Evolutionary conservation across 2,329 filamentous ascomycete species (phyloP), one percentile per base, ranked within the genome.

Genomic region (Fusarium sp.): DNA sequence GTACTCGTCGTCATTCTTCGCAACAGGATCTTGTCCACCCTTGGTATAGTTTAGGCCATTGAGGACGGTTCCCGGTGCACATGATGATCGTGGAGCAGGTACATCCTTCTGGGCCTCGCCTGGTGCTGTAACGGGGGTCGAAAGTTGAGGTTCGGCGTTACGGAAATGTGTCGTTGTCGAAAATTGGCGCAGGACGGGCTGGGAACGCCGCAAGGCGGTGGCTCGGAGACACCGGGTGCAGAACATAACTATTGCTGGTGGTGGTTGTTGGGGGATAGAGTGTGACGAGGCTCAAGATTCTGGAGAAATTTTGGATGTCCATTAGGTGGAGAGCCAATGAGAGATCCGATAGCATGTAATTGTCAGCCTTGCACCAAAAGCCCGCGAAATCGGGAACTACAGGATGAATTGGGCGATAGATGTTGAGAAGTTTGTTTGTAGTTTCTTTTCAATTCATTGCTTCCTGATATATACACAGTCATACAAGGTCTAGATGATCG

Each of bases 21-120:
- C 93, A 8, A 95, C 83, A 1, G 93, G 93, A 76, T 95, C 92
- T 35, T 85, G 81, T 75, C 87, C 86, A 70, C 87, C 88, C 83
- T 96, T 96, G 75, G 90, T 80, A 80, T 92, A 95, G 79, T 93
- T 95, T 57, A 97, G 82, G 2, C 93, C 93, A 57, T 84, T 89
- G 41, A 97, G 83, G 16, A 89, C 81, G 16, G 91, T 93, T 33
- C 93, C 93, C 8, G 89, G 88, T 5, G 85, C 82, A 72, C 91
- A 90, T 28, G 84, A 85, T 10, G 86, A 89, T 62, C 77, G 70
- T 66, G 74, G 35, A 41, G 76, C 73, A 54, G 77, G 59, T 26
- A 78, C 70, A 39, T 69, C 72, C 69, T 75, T 75, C n/a, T 72
- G 65, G 21, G 72, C 63, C 31, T 81, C 76, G 54, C 78, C 78